phyloP scores from a whole-genome alignment of 2,329 filamentous ascomycete species.

The Geoglossum cookeanum region DNA sequence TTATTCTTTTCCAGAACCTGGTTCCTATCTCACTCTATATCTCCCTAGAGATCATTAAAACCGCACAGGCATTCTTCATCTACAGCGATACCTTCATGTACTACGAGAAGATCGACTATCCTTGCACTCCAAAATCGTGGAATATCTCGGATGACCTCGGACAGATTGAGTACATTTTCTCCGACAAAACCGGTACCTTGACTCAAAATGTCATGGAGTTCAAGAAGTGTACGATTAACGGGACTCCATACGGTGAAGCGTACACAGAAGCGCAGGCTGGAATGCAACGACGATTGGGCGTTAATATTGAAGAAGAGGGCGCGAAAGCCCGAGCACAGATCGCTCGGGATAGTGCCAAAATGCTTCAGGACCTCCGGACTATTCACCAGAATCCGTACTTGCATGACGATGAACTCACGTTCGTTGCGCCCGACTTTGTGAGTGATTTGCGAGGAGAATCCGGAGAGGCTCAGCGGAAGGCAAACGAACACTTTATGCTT shows the following conservation, averaged over 20 bases:
- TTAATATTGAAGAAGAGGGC: constrained; percentile 67
- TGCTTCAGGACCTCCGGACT: constrained; percentile 52
- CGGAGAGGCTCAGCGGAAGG: constrained; percentile 54
- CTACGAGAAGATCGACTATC: constrained; percentile 82
- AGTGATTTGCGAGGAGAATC: constrained; percentile 62
- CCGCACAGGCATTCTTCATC: constrained; percentile 87
- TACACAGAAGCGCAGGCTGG: constrained; percentile 95
- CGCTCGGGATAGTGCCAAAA: constrained; percentile 51
- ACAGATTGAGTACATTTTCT: constrained; percentile 98
- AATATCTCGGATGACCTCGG: constrained; percentile 97
- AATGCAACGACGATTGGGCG: constrained; percentile 79
- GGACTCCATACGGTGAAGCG: constrained; percentile 88
- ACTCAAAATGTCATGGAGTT: constrained; percentile 97
- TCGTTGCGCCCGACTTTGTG: constrained; percentile 79
- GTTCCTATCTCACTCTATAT: constrained; percentile 97
- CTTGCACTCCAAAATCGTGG: constrained; percentile 94
- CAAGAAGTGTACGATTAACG: constrained; percentile 94
- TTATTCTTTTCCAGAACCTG: constrained; percentile 97
- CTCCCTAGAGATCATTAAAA: constrained; percentile 85
- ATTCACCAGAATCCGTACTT: constrained; percentile 83
- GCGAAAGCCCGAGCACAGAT: constrained; percentile 59
- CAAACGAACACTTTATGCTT: constrained; percentile 84
- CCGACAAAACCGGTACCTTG: constrained; percentile 77
- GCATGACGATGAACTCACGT: constrained; percentile 75
- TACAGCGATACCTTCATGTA: constrained; percentile 96